A percentile compares a stretch with the other conserved stretches of the same genome.
Conservation (phyloP, 1,284 basidiomycete species). For the Rhizopogon hawkerae region DNA sequence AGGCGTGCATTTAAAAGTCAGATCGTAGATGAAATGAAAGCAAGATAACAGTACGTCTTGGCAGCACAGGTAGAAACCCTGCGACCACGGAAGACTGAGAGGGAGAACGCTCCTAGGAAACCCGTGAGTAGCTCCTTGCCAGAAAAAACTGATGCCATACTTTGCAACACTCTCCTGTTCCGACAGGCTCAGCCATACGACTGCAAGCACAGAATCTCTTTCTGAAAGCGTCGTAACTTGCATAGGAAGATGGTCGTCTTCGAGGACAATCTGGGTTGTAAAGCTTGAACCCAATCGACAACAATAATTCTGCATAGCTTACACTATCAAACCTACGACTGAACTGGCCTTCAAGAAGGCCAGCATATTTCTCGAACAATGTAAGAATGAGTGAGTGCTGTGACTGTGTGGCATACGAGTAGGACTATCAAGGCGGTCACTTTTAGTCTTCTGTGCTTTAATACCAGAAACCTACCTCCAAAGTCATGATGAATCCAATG, state of each 20-base stretch:
- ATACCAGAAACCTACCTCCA: conserved; percentile 61
- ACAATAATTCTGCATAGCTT: conserved; percentile 13
- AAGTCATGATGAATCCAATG: conserved; percentile 83
- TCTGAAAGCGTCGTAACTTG: conserved; percentile 67
- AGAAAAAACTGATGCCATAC: conserved; percentile 33
- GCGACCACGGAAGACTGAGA: conserved; percentile 85
- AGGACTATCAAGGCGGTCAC: conserved; percentile 46
- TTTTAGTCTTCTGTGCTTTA: neutral
- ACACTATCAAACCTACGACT: conserved; percentile 77
- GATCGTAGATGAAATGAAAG: neutral
- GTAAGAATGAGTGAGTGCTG: conserved; percentile 81
- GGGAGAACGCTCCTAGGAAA: conserved; percentile 58
- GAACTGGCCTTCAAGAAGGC: conserved; percentile 79
- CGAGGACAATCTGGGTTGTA: conserved; percentile 61
- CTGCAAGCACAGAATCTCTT: conserved; percentile 68
- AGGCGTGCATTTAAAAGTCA: neutral
- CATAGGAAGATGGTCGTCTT: conserved; percentile 93
- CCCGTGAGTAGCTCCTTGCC: conserved; percentile 8
- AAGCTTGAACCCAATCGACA: conserved; percentile 1
- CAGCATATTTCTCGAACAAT: conserved; percentile 87
- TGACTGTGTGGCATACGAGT: conserved; percentile 77
- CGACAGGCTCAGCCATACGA: conserved; percentile 76
- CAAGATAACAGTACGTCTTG: conserved; percentile 58
- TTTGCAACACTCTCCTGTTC: conserved; percentile 57
- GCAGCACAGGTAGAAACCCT: conserved; percentile 91